Evolutionary conservation across 2,329 filamentous ascomycete genomes (phyloP), one percentile per base, ranked within the genome.

Genomic region (Mollisia scopiformis): DNA sequence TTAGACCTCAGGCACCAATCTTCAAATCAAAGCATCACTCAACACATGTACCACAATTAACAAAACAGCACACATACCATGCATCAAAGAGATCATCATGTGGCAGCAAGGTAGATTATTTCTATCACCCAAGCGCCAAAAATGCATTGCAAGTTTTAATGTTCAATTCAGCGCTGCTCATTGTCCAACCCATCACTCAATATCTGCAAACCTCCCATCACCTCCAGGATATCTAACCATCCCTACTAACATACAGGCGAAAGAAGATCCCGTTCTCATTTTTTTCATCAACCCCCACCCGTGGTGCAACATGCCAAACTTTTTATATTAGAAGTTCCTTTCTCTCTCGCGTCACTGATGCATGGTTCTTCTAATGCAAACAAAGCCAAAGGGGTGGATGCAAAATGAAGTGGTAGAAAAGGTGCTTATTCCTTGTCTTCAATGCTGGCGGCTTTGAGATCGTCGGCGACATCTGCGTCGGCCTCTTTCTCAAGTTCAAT

Each of bases 361-460:
- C 10, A 8, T 14, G 23, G 6, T 13, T 25, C 41, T 16, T 39
- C 37, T 19, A 16, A 16, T 19, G 37, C 37, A 6, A 16, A 39
- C 7, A n/a, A 39, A 33, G 11, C n/a, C 14, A 16, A 3, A 27
- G 11, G 13, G 23, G 21, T 7, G n/a, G 23, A 47, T 7, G 43
- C 43, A 14, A 23, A 13, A 27, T 25, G 43, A 21, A 41, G 37
- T n/a, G n/a, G 2, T 30, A 21, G 28, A 49, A 6, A 11, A 35
- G 30, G 7, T 30, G 62, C 59, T 35, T 72, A 71, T 62, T 64
- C 76, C 66, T 76, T 76, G 66, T 88, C 85, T 74, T 89, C 87
- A 41, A 89, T 74, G 55, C 80, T 81, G 52, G 85, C 81, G 68
- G 84, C 82, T 75, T 88, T 79, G 60, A 89, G 76, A 65, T 88